Conservation (phyloP, 2,329 filamentous ascomycete species). For the Colletotrichum sp. region DNA sequence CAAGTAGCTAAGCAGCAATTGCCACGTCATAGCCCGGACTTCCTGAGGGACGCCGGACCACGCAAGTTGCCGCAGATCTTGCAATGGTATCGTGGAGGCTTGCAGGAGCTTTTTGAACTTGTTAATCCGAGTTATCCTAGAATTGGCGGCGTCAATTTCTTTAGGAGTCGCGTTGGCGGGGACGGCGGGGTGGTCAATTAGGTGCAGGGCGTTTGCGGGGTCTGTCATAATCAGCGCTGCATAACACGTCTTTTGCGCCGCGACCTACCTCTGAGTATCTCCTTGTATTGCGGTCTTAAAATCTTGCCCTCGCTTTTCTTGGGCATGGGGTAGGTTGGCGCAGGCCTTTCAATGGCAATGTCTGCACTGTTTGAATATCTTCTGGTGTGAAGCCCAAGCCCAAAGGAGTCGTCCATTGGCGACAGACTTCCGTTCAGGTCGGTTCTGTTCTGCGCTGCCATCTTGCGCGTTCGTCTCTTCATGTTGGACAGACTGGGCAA, state of each 20-base stretch:
- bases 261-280: slow-evolving; percentile 74
- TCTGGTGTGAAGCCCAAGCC: slow-evolving; percentile 45
- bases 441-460: slow-evolving; percentile 48
- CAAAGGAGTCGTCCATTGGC: slow-evolving; percentile 42
- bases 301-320: slow-evolving; percentile 96
- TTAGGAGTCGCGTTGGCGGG: slow-evolving; percentile 78
- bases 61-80: slow-evolving; percentile 82
- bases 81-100: slow-evolving; percentile 84
- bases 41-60: slow-evolving; percentile 97
- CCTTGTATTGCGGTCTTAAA: slow-evolving; percentile 94
- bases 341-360: slow-evolving; percentile 88
- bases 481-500: slow-evolving; percentile 91
- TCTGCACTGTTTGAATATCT: slow-evolving; percentile 86
- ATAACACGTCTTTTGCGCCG: background rate
- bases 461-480: slow-evolving; percentile 71
- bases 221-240: slow-evolving; percentile 43
- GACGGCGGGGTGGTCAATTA: slow-evolving; percentile 85
- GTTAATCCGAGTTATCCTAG: slow-evolving; percentile 91
- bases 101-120: slow-evolving; percentile 98
- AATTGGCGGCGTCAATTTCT: slow-evolving; percentile 84
- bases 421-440: slow-evolving; percentile 33
- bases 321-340: slow-evolving; percentile 82
- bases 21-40: slow-evolving; percentile 99
- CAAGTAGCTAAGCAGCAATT: slow-evolving; percentile 91
- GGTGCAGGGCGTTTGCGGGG: slow-evolving; percentile 91